Percentiles rank a stretch among this genome's conserved stretches.
These are phyloP conservation scores for Symbiodinium natans DNA, from an alignment of 73 alveolate genomes.

Conservation along the genomic window DNA sequence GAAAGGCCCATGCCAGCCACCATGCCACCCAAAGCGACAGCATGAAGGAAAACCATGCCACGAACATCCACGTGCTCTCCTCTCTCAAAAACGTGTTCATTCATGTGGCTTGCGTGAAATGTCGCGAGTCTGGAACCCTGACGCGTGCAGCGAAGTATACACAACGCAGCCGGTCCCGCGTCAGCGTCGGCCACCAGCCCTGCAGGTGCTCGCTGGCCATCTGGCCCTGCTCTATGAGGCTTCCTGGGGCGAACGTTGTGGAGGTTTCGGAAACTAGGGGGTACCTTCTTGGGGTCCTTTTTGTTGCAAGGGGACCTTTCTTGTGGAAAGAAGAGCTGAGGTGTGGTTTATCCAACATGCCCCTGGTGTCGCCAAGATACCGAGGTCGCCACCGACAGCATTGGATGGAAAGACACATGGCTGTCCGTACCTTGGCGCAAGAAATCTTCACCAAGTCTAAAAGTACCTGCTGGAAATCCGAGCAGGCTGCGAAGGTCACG, in stretches of 20 bases:
- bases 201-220: conserved; percentile 16
- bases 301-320: no score
- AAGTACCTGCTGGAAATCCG: background rate
- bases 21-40: conserved; percentile 35
- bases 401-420: conserved; percentile 80
- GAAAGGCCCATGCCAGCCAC: conserved; percentile 56
- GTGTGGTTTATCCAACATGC: no score
- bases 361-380: background rate
- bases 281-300: no score
- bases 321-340: no score
- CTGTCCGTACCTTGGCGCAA: conserved; percentile 39
- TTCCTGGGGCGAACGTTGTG: background rate
- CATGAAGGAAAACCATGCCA: conserved; percentile 19
- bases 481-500: background rate
- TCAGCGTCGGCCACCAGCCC: conserved; percentile 61
- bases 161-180: no score
- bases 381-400: conserved; percentile 59
- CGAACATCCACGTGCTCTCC: conserved; percentile 90
- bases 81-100: no score
- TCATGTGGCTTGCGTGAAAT: no score
- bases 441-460: no score
- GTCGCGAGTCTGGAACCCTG: no score
- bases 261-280: no score
- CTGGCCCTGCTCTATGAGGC: background rate
- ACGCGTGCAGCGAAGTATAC: no score